phyloP scores from a whole-genome alignment of 441 rosid species.

The Metrosideros polymorpha region DNA sequence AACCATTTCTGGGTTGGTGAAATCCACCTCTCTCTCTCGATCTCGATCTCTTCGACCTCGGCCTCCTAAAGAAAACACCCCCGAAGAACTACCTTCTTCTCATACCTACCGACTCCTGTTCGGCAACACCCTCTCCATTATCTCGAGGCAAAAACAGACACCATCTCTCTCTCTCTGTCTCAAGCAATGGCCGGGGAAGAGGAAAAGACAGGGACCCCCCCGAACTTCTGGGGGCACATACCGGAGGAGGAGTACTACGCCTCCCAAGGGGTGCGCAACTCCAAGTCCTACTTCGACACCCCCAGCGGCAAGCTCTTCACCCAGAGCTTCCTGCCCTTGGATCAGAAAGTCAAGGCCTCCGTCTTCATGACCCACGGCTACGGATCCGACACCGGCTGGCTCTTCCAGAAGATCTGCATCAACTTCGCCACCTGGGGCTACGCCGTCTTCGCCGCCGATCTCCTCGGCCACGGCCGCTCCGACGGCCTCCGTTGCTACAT shows the following conservation, averaged over 20 bases:
- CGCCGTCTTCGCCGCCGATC: conserved; percentile 91
- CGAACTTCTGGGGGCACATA: conserved; percentile 77
- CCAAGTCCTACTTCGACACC: conserved; percentile 66
- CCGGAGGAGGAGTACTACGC: conserved; percentile 81
- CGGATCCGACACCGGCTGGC: conserved; percentile 87
- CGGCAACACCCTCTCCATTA: not conserved
- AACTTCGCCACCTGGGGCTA: conserved; percentile 73
- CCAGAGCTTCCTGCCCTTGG: conserved; percentile 69
- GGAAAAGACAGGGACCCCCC: conserved; percentile 18
- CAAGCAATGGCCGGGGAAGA: conserved; percentile 32
- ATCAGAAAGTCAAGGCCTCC: conserved; percentile 49
- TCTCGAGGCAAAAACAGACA: not conserved
- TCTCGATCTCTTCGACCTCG: not conserved
- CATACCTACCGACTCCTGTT: not conserved
- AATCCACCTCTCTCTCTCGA: not conserved
- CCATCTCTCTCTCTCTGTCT: not conserved
- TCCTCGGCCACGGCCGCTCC: conserved; percentile 86
- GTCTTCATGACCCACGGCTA: conserved; percentile 85
- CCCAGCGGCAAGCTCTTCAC: conserved; percentile 75
- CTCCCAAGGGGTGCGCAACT: conserved; percentile 71
- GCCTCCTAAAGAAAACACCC: not conserved
- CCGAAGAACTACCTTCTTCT: not conserved
- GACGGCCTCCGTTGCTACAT: conserved; percentile 85
- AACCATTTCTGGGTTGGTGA: not conserved
- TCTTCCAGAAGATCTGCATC: conserved; percentile 84